Base-by-base conservation (phyloP, 192 early-diverging fungal species). In the Backusella liffmaniae region DNA sequence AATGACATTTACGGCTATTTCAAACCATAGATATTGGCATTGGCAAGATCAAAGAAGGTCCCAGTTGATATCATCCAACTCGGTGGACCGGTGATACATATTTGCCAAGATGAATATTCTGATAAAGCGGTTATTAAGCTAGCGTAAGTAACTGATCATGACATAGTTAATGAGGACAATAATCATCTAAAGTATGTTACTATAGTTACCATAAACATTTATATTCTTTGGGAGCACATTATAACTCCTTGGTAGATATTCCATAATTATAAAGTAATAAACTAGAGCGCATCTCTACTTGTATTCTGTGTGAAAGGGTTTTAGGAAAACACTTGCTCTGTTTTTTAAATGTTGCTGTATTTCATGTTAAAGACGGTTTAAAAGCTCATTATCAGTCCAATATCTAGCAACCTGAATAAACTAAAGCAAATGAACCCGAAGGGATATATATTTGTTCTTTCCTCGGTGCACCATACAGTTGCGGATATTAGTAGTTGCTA, bases 161-260 rank as follows among this genome's bases (percentile, higher is more conserved):
- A 16, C 6, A 32, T 4, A 32, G 49, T 49, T 69, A 6, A 8
- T 37, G 56, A 72, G 8, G 18, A 13, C 32, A 32, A 32, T 39
- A 39, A 12, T 39, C 9, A 10, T 39, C 37, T 39, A 39, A 39
- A 10, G 3, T 39, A 2, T 3, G 37, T 39, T 39, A 3, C 37
- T 39, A 39, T 76, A 92, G 91, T 74, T 94, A 94, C 73, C 96
- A 99, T 79, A 89, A 91, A 46, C 91, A 97, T 77, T 91, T 93
- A 70, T 98, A 92, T 82, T 95, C 96, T 34, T 86, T 99, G 18
- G 97, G 97, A 32, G 94, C 94, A 77, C 97, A 99, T 90, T 99
- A 99, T 86, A 99, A 99, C 78, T 96, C 95, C 18, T 78, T 96
- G 66, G 76, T 77, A 39, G 85, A 88, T 62, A 26, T 62, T 59